phyloP scores from a whole-genome alignment of 495 filamentous ascomycete genomes.

The Physcia stellaris region DNA sequence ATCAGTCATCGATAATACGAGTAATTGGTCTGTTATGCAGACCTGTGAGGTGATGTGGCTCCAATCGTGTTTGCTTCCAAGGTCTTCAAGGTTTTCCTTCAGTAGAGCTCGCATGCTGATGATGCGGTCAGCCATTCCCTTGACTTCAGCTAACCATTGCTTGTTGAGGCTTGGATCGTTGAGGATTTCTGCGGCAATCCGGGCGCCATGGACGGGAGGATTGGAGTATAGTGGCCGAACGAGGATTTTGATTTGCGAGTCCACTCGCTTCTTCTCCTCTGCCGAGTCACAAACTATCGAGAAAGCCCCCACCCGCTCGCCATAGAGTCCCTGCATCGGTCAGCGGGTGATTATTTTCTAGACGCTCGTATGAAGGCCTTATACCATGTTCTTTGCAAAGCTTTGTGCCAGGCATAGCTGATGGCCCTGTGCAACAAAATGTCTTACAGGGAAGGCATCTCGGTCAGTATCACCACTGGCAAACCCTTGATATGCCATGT shows the following conservation, averaged over 20 bases:
- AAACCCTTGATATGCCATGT: constrained; percentile 99
- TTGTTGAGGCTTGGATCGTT: constrained; percentile 75
- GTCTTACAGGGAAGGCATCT: constrained; percentile 81
- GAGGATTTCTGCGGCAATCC: constrained; percentile 84
- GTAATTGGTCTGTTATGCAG: neutral
- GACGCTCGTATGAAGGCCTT: constrained; percentile 1
- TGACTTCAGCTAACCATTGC: constrained; percentile 94
- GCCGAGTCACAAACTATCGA: constrained; percentile 71
- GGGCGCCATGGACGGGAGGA: constrained; percentile 90
- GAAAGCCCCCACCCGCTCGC: constrained; percentile 96
- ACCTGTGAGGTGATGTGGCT: constrained; percentile 90
- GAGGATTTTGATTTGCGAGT: constrained; percentile 96
- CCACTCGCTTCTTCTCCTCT: constrained; percentile 90
- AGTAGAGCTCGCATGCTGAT: constrained; percentile 92
- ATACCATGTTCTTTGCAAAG: constrained; percentile 98
- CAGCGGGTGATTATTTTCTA: neutral
- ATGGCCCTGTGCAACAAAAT: constrained; percentile 90
- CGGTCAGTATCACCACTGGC: constrained; percentile 81
- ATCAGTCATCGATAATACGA: constrained; percentile 7
- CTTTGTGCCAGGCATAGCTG: constrained; percentile 80
- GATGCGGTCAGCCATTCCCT: constrained; percentile 98
- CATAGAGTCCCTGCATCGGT: constrained; percentile 67
- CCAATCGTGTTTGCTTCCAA: constrained; percentile 94
- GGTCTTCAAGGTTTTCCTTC: constrained; percentile 83
- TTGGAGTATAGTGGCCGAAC: constrained; percentile 97